Base-by-base conservation (phyloP, 352 stramenopile genomes). In the Pythium sp. region DNA sequence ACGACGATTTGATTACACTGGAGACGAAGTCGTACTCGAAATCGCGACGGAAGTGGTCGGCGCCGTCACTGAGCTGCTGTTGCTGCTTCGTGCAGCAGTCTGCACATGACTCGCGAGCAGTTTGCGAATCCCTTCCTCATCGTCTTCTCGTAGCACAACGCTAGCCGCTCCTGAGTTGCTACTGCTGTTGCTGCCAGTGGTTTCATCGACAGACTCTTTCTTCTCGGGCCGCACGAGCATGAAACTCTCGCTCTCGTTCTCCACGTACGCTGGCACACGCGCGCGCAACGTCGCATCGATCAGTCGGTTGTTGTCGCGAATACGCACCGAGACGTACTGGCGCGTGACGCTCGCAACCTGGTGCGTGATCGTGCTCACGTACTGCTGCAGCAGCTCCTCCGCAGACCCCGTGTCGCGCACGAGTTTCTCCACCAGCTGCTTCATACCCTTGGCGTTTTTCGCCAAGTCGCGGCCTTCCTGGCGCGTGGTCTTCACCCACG, bases 281-380 rank as follows among this genome's bases (percentile, higher is more conserved):
- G 86, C 86, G 9, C 83, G 83, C 47, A 93, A 57, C n/a, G 83
- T 90, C 30, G 85, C 83, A 58, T 93, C 86, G 32, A 93, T 72
- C 61, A 93, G 70, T 2, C 86, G 82, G 58, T 93, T 94, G 70
- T 94, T 94, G 67, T 94, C 86, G 59, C 82, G 84, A 56, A 94
- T 92, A 34, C 84, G 84, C 58, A 91, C 82, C 8, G 79, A 89
- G 9, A 94, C 85, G 67, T 93, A 93, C 64, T 93, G 81, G 34
- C 86, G 78, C 26, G 86, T 94, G 57, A 93, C 82, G 65, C 83
- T 91, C 64, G 86, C 86, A 28, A 94, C 86, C 58, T 94, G 86
- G 64, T 94, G 84, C 51, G 86, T 93, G 62, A 94, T 93, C 24
- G 85, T 92, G 61, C 85, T 90, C 68, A 94, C 85, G 62, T 93